phyloP scores from a whole-genome alignment of 176 grass and related monocot species.

The Alloteropsis semialata region DNA sequence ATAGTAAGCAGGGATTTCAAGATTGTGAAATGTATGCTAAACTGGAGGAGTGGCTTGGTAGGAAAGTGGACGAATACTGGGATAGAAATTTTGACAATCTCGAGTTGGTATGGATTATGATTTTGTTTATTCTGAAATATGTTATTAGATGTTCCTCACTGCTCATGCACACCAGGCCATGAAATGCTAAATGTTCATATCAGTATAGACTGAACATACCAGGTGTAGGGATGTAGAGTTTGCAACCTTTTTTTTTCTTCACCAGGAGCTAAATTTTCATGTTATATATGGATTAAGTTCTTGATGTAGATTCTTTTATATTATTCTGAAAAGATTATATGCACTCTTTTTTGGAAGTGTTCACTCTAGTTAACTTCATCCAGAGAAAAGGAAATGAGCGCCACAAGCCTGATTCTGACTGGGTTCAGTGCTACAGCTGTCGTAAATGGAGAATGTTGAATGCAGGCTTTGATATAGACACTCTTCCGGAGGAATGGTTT shows the following conservation, averaged over 20 bases:
- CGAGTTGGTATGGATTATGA: conserved; percentile 54
- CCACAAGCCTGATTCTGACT: conserved; percentile 67
- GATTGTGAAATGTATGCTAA: conserved; percentile 80
- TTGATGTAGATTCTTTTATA: neutral
- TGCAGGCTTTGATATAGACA: conserved; percentile 41
- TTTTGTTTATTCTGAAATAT: neutral
- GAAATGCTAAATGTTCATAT: neutral
- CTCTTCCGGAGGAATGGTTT: conserved; percentile 66
- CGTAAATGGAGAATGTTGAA: conserved; percentile 81
- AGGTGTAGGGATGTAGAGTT: neutral
- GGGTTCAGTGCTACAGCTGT: conserved; percentile 86
- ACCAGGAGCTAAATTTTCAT: neutral
- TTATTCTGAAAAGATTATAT: conserved; percentile 11
- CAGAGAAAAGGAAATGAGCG: conserved; percentile 49
- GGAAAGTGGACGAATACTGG: conserved; percentile 67
- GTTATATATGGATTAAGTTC: neutral
- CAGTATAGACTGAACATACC: neutral
- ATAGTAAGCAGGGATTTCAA: conserved; percentile 92
- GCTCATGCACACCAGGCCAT: conserved; percentile 10
- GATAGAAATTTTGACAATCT: conserved; percentile 64
- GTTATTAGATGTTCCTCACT: neutral
- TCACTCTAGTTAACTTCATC: conserved; percentile 27
- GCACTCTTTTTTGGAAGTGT: neutral
- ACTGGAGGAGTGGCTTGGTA: conserved; percentile 77
- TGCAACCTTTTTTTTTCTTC: neutral